Evolutionary conservation across 768 basidiomycete genomes (phyloP).

Genomic region (Dioszegia aurantiaca): DNA sequence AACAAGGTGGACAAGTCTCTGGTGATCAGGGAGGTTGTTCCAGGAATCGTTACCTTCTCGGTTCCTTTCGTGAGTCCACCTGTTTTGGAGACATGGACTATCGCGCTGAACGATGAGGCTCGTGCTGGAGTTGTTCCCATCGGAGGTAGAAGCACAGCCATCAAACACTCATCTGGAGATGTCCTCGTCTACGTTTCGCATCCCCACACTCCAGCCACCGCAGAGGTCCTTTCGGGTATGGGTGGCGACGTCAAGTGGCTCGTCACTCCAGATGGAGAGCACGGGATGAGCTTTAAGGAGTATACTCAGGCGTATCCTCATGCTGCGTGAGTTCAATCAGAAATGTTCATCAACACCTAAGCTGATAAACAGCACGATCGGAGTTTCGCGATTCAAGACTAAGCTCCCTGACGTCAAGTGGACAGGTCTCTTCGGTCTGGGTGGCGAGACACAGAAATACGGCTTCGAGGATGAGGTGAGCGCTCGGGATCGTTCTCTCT

Average conservation of each 20-base stretch:
- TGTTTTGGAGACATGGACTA: background rate
- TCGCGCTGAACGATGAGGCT: conserved; percentile 52
- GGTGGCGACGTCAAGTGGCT: conserved; percentile 56
- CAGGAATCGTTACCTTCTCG: conserved; percentile 51
- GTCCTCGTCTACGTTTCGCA: conserved; percentile 84
- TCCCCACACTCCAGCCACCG: conserved; percentile 66
- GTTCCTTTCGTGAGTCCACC: conserved; percentile 50
- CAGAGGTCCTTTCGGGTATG: conserved; percentile 61
- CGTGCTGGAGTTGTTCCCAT: conserved; percentile 68
- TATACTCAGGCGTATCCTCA: conserved; percentile 19
- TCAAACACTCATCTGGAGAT: conserved; percentile 57
- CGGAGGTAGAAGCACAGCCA: conserved; percentile 79
- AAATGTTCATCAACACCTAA: conserved; percentile 1
- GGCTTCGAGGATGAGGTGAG: conserved; percentile 66
- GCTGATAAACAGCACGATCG: conserved; percentile 56
- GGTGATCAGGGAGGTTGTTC: conserved; percentile 48
- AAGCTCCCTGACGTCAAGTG: conserved; percentile 54
- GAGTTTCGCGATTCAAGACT: conserved; percentile 60
- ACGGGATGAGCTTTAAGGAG: conserved; percentile 49
- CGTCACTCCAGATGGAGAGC: conserved; percentile 52
- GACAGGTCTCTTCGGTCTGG: conserved; percentile 65
- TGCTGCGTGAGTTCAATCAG: conserved; percentile 27
- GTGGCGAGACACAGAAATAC: conserved; percentile 64
- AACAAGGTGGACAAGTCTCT: conserved; percentile 42
- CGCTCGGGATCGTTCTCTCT: too few relatives aligned